Conservation (phyloP, 2,329 filamentous ascomycete species). For the Ophidiomyces ophidiicola region DNA sequence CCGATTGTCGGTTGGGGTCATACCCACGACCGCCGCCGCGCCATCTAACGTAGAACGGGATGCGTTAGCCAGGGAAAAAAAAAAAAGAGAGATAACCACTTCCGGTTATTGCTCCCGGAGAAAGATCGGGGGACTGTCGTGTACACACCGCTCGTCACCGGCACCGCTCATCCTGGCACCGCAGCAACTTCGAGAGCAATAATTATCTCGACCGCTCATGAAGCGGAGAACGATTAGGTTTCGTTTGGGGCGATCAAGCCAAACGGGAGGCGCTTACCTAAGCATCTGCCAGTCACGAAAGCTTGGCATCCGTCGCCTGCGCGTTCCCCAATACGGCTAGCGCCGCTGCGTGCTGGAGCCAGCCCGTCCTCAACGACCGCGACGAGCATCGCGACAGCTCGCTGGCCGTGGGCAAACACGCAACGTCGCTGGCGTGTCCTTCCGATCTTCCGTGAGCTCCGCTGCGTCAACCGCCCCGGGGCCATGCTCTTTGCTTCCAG, state of each 20-base stretch:
- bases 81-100: not conserved
- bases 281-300: not conserved
- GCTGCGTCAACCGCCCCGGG: too few relatives aligned
- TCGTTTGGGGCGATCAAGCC: too few relatives aligned
- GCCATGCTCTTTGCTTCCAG: too few relatives aligned
- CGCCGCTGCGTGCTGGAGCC: not conserved
- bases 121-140: not conserved
- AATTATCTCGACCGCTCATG: too few relatives aligned
- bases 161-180: conserved; percentile 27
- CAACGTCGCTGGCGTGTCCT: not conserved
- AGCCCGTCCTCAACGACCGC: conserved; percentile 7
- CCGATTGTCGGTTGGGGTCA: conserved; percentile 27
- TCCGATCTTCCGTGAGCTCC: not conserved
- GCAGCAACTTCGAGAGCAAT: conserved; percentile 10
- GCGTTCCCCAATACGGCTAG: conserved; percentile 8
- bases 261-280: not conserved
- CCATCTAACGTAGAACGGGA: conserved; percentile 25
- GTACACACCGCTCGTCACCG: conserved; percentile 27
- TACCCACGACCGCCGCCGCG: conserved; percentile 29
- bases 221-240: too few relatives aligned
- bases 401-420: not conserved
- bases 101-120: not conserved
- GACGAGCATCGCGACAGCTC: conserved; percentile 8
- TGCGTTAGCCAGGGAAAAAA: conserved; percentile 1
- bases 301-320: conserved; percentile 7